Percentiles rank a stretch among this genome's conserved stretches.
These are phyloP conservation scores for Panellus pusillus DNA, from an alignment of 768 basidiomycete genomes.

Conservation along the genomic window DNA sequence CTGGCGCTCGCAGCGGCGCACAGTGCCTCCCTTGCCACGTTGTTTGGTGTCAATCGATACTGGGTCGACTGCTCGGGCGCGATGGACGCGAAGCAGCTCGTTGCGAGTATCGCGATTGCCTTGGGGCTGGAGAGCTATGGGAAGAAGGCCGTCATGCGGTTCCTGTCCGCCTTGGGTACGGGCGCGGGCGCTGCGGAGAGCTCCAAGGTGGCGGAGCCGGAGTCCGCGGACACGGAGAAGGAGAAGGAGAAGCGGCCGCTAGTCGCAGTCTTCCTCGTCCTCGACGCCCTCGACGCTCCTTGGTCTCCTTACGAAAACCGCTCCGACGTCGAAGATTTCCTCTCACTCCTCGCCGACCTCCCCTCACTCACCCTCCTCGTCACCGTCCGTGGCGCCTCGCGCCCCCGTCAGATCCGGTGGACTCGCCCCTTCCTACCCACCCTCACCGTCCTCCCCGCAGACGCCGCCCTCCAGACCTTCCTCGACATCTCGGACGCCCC, in stretches of 20 bases:
- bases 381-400: conserved; percentile 12
- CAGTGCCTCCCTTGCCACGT: neutral
- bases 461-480: conserved; percentile 15
- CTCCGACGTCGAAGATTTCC: conserved; percentile 16
- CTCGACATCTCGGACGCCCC: conserved; percentile 20
- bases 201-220: too few species aligned
- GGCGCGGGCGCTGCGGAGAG: too few species aligned
- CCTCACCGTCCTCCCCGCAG: conserved; percentile 1
- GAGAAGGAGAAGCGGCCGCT: neutral
- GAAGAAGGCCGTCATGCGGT: conserved; percentile 3
- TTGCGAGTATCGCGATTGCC: neutral
- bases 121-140: conserved; percentile 4
- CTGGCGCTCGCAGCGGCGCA: conserved; percentile 13
- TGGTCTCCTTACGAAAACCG: conserved; percentile 14
- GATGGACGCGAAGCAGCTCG: conserved; percentile 5
- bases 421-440: conserved; percentile 18
- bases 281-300: conserved; percentile 11
- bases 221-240: neutral
- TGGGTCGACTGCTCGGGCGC: conserved; percentile 15
- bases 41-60: conserved; percentile 4
- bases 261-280: conserved; percentile 4
- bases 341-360: conserved; percentile 14
- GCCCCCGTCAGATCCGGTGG: conserved; percentile 18
- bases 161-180: neutral
- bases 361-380: conserved; percentile 15